Base-by-base conservation (phyloP, 2,329 filamentous ascomycete species). In the Diaporthe vexans region DNA sequence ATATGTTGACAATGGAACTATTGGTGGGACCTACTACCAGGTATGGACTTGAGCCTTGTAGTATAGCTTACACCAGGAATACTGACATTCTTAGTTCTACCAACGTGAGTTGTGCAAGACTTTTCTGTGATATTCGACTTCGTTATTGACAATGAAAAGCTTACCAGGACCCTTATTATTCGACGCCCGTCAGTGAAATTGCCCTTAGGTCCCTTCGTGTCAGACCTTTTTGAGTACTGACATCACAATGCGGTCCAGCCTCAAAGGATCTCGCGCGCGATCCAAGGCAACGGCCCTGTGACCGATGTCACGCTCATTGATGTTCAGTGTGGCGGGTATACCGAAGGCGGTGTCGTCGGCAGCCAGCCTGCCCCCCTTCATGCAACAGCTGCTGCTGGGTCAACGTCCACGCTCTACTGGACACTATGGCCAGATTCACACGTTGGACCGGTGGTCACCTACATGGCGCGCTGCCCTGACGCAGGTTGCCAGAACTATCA, bases 221-320 rank as follows among this genome's bases (percentile, higher is more conserved):
- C 3, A 35, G 21, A 15, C 46, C 35, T 43, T 17, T 15, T 43
- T 43, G 17, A 19, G 40, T 40, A 56, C 52, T 51, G 59, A 56
- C 35, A 11, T 58, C 8, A 33, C 48, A 52, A 37, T 6, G 0
- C 52, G 15, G 72, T 73, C 48, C 48, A 81, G 61, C 87, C 87
- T 21, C 77, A 87, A 57, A 85, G 89, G 19, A 87, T 91, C 79
- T 89, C 89, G n/a, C 87, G 90, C n/a, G 82, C 84, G 8, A 86
- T 91, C 70, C 85, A 88, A 73, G 89, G 89, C 43, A 91, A 91
- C 79, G 89, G 90, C 6, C 89, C 89, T 0, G 85, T 91, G 40
- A 81, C 87, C 73, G 86, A 91, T 72, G 79, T 91, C 10, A 85
- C 84, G 3, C 83, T 85, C 15, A 83, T 86, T 73, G 90, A 91